These are phyloP conservation scores for Metschnikowia lachancei DNA, from an alignment of 805 yeast species.

Conservation along the genomic window DNA sequence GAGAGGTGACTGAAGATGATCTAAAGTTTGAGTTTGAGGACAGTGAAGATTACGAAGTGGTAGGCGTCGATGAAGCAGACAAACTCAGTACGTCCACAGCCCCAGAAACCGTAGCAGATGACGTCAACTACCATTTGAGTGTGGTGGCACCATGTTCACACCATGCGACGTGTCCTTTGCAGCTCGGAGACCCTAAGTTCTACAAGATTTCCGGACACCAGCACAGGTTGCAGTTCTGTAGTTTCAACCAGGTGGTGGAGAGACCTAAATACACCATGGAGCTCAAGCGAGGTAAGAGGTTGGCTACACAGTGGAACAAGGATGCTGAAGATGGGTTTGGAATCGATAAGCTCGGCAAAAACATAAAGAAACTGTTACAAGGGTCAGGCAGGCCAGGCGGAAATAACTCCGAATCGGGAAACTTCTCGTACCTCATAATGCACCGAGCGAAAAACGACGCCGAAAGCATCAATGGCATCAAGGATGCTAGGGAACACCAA, in stretches of 20 bases:
- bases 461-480: slow-evolving; percentile 40
- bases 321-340: slow-evolving; percentile 56
- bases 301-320: slow-evolving; percentile 71
- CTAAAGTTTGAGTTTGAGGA: slow-evolving; percentile 48
- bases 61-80: slow-evolving; percentile 21
- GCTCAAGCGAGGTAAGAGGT: slow-evolving; percentile 72
- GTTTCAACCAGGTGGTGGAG: slow-evolving; percentile 64
- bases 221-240: slow-evolving; percentile 67
- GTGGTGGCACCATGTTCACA: slow-evolving; percentile 90
- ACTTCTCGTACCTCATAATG: slow-evolving; percentile 70
- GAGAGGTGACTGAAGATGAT: slow-evolving; percentile 43
- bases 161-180: slow-evolving; percentile 83
- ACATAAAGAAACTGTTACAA: slow-evolving; percentile 36
- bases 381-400: slow-evolving; percentile 83
- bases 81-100: slow-evolving; percentile 9
- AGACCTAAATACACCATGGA: slow-evolving; percentile 83
- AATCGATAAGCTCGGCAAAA: slow-evolving; percentile 33
- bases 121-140: slow-evolving; percentile 51
- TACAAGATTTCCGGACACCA: slow-evolving; percentile 57
- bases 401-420: slow-evolving; percentile 65
- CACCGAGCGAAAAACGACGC: slow-evolving; percentile 53
- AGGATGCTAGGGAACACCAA: slow-evolving; percentile 32
- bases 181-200: slow-evolving; percentile 67
- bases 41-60: slow-evolving; percentile 28
- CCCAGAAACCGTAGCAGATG: slow-evolving; percentile 13